Evolutionary conservation across 2,329 filamentous ascomycete species (phyloP).

Genomic region (Ceratocystiopsis brevicomis): DNA sequence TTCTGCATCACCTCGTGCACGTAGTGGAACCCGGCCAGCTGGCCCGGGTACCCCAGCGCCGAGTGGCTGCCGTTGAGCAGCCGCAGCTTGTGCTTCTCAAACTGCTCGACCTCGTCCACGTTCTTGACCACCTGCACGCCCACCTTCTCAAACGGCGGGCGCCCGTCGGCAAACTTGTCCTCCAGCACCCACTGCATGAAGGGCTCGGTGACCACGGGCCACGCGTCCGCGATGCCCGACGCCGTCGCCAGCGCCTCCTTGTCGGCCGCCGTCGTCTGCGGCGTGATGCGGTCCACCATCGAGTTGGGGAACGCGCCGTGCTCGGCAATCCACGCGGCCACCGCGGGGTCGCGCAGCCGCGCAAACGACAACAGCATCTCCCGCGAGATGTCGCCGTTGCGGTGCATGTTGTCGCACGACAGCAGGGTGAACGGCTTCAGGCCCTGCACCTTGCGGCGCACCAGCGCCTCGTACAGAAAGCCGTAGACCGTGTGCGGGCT

Average conservation of each 20-base stretch:
- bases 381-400: slow-evolving; percentile 33
- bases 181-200: slow-evolving; percentile 38
- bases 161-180: slow-evolving; percentile 31
- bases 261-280: slow-evolving; percentile 26
- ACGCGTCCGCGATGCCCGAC: slow-evolving; percentile 29
- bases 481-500: slow-evolving; percentile 29
- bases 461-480: slow-evolving; percentile 32
- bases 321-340: slow-evolving; percentile 29
- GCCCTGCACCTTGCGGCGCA: slow-evolving; percentile 23
- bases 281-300: slow-evolving; percentile 37
- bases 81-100: slow-evolving; percentile 37
- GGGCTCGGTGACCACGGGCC: slow-evolving; percentile 36
- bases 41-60: slow-evolving; percentile 30
- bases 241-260: slow-evolving; percentile 23
- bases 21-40: slow-evolving; percentile 32
- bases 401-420: slow-evolving; percentile 39
- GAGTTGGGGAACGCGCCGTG: slow-evolving; percentile 32
- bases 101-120: slow-evolving; percentile 32
- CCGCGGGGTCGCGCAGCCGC: slow-evolving; percentile 23
- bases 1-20: slow-evolving; percentile 34
- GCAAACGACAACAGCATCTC: slow-evolving; percentile 33
- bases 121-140: slow-evolving; percentile 32
- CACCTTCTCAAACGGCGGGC: slow-evolving; percentile 31
- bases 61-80: slow-evolving; percentile 35
- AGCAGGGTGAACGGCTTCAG: slow-evolving; percentile 34